Evolutionary conservation across 768 basidiomycete genomes (phyloP).

Genomic region (Lactarius pseudohatsudake): DNA sequence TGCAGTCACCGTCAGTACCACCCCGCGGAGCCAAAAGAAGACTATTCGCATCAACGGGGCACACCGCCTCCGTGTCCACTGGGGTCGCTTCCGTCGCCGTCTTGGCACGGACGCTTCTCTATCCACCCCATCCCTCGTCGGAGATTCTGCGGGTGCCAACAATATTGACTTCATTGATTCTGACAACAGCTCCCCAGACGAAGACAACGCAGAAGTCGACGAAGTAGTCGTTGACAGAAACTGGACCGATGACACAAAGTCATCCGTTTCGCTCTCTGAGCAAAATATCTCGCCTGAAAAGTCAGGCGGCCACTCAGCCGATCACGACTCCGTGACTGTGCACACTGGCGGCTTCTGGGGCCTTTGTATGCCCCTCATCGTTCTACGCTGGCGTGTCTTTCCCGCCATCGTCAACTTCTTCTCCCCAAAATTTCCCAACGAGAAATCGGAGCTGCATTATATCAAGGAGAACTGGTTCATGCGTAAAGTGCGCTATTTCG

Average conservation of each 20-base stretch:
- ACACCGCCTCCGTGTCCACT: slow-evolving; percentile 42
- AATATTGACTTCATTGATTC: slow-evolving; percentile 33
- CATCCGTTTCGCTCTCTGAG: slow-evolving; percentile 52
- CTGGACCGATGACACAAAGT: slow-evolving; percentile 62
- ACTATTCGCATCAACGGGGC: slow-evolving; percentile 39
- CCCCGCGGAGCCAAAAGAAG: slow-evolving; percentile 37
- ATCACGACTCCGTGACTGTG: slow-evolving; percentile 38
- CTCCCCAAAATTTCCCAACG: slow-evolving; percentile 58
- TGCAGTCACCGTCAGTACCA: slow-evolving; percentile 26
- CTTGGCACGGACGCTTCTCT: slow-evolving; percentile 57
- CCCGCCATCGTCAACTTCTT: slow-evolving; percentile 58
- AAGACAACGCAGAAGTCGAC: slow-evolving; percentile 51
- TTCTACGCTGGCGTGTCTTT: slow-evolving; percentile 59
- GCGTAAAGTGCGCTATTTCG: slow-evolving; percentile 45
- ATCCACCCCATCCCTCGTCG: slow-evolving; percentile 39
- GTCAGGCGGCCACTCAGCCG: slow-evolving; percentile 45
- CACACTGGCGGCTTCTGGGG: slow-evolving; percentile 41
- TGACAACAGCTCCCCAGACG: slow-evolving; percentile 36
- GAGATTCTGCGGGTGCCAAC: slow-evolving; percentile 33
- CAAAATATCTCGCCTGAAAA: slow-evolving; percentile 49
- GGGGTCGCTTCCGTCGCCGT: slow-evolving; percentile 53
- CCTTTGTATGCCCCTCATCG: slow-evolving; percentile 38
- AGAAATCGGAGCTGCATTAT: slow-evolving; percentile 51
- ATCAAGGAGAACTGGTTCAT: slow-evolving; percentile 72
- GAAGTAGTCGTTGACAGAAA: slow-evolving; percentile 74